phyloP scores from a whole-genome alignment of 2,329 filamentous ascomycete species.

The Allantophomopsis lycopodina region DNA sequence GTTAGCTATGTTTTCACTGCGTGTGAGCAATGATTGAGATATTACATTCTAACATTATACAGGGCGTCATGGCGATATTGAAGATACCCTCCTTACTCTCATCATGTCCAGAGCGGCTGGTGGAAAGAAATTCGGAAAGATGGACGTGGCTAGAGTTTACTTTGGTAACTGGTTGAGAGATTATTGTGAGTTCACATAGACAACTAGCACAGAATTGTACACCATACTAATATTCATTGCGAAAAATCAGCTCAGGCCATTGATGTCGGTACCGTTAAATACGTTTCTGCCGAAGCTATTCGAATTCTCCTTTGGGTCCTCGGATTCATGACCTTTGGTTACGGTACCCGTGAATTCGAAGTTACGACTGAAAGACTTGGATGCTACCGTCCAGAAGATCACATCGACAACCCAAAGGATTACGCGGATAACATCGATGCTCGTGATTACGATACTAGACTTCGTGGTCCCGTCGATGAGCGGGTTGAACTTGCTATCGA shows the following conservation, averaged over 20 bases:
- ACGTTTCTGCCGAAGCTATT: slow-evolving; percentile 81
- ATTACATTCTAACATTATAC: not conserved
- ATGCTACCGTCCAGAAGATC: slow-evolving; percentile 71
- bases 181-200: slow-evolving; percentile 39
- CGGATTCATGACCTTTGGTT: slow-evolving; percentile 81
- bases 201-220: not conserved
- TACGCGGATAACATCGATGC: slow-evolving; percentile 86
- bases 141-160: slow-evolving; percentile 80
- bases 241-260: slow-evolving; percentile 55
- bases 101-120: slow-evolving; percentile 44
- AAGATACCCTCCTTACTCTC: slow-evolving; percentile 73
- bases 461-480: slow-evolving; percentile 75
- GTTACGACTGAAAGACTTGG: slow-evolving; percentile 68
- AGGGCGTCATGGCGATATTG: slow-evolving; percentile 85
- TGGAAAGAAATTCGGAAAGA: slow-evolving; percentile 76
- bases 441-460: slow-evolving; percentile 63
- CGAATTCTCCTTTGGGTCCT: slow-evolving; percentile 79
- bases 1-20: no score
- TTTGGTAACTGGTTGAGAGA: slow-evolving; percentile 94
- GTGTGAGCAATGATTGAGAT: no score
- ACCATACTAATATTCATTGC: not conserved
- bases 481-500: slow-evolving; percentile 67
- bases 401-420: slow-evolving; percentile 68
- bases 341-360: slow-evolving; percentile 73
- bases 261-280: slow-evolving; percentile 84